Conservation (phyloP, 768 basidiomycete species). For the Boletus rex-veris region DNA sequence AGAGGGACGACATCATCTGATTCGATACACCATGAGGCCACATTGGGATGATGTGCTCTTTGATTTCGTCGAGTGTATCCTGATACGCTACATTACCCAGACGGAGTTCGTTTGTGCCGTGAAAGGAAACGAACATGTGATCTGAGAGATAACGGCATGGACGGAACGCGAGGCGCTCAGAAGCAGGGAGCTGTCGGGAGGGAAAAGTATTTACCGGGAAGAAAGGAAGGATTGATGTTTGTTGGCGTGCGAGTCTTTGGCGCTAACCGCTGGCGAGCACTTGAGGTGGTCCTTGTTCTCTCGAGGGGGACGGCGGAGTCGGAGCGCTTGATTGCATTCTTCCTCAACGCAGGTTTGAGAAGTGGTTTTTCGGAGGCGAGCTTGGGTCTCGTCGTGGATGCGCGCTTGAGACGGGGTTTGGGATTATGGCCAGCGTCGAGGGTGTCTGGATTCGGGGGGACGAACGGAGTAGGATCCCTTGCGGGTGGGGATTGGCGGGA, state of each 20-base stretch:
- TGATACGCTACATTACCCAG: conserved; percentile 45
- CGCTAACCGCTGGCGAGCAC: conserved; percentile 29
- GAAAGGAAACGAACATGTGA: conserved; percentile 71
- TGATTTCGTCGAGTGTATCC: conserved; percentile 56
- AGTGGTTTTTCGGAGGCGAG: conserved; percentile 31
- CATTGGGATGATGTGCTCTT: conserved; percentile 51
- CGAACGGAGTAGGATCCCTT: conserved; percentile 17
- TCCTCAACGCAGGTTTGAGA: conserved; percentile 61
- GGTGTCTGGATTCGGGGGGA: conserved; percentile 24
- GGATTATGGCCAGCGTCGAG: conserved; percentile 19
- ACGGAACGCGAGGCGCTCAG: conserved; percentile 19
- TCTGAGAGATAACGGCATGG: conserved; percentile 40
- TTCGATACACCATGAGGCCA: conserved; percentile 64
- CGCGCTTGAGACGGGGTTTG: conserved; percentile 36
- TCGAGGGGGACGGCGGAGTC: conserved; percentile 26
- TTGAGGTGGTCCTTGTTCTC: conserved; percentile 44
- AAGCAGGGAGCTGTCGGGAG: conserved; percentile 6
- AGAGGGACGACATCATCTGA: conserved; percentile 36
- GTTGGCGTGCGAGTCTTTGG: conserved; percentile 35
- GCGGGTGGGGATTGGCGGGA: conserved; percentile 18
- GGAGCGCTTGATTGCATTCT: conserved; percentile 30
- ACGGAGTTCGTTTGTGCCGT: conserved; percentile 60
- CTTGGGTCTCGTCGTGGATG: conserved; percentile 27
- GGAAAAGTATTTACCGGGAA: conserved; percentile 23
- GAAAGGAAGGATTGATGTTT: conserved; percentile 35